Evolutionary conservation across 177 flowering plant species (phyloP).

Genomic region (Vitis hybrid): DNA sequence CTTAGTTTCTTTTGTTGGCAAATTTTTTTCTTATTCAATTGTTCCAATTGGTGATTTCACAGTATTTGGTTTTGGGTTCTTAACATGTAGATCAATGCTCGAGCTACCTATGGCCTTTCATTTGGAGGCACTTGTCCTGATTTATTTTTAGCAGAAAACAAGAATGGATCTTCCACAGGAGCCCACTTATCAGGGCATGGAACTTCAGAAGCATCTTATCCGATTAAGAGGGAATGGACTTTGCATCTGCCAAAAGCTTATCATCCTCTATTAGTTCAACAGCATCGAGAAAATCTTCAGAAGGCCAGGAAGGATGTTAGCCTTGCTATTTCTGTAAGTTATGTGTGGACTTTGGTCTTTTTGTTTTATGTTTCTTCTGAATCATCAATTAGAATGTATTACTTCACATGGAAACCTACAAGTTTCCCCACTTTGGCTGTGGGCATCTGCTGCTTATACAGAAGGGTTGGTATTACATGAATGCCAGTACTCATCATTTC

Average conservation of each 20-base stretch:
- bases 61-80: background rate
- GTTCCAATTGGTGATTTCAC: background rate
- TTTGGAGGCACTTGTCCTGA: conserved; percentile 79
- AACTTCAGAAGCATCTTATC: conserved; percentile 18
- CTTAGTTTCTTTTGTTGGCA: too few species aligned
- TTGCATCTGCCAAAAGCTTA: conserved; percentile 74
- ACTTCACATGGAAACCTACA: too few species aligned
- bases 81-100: conserved; percentile 69
- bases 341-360: background rate
- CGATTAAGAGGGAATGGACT: conserved; percentile 50
- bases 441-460: conserved; percentile 2
- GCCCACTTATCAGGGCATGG: conserved; percentile 15
- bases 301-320: conserved; percentile 59
- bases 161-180: conserved; percentile 22
- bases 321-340: conserved; percentile 65
- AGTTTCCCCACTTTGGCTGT: background rate
- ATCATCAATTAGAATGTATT: background rate
- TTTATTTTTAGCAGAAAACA: conserved; percentile 37
- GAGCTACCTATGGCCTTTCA: conserved; percentile 79
- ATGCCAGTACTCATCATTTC: background rate
- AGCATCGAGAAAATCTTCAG: conserved; percentile 51
- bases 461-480: conserved; percentile 1
- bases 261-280: conserved; percentile 83
- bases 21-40: background rate
- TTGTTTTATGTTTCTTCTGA: background rate